These are phyloP conservation scores for Saccharomycopsis crataegensis DNA, from an alignment of 1,139 yeast genomes.

Conservation along the genomic window DNA sequence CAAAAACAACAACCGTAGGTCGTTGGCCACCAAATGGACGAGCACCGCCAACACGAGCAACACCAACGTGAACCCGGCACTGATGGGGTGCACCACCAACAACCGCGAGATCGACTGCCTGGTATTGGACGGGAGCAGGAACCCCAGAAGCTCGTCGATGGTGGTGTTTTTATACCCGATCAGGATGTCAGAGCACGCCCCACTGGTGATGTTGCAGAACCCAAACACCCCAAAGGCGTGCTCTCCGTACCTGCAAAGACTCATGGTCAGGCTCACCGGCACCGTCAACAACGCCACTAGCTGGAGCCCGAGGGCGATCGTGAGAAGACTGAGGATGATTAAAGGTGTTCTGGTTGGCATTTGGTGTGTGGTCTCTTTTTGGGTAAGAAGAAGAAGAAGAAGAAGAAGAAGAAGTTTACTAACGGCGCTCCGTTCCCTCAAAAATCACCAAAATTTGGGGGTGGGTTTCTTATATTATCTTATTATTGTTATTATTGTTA, in stretches of 20 bases:
- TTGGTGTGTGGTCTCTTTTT: too few relatives aligned
- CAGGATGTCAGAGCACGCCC: constrained; percentile 42
- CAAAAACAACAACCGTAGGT: constrained; percentile 26
- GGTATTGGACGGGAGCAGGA: constrained; percentile 47
- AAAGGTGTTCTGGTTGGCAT: constrained; percentile 27
- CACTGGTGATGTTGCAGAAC: constrained; percentile 40
- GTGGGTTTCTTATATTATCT: too few relatives aligned
- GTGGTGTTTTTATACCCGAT: constrained; percentile 40
- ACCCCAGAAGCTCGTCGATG: constrained; percentile 31
- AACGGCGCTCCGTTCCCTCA: background rate
- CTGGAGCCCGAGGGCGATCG: constrained; percentile 46
- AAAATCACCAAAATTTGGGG: too few relatives aligned
- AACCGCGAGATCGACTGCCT: constrained; percentile 63
- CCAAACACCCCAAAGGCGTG: constrained; percentile 84
- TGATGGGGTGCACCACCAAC: constrained; percentile 73
- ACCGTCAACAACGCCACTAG: constrained; percentile 51
- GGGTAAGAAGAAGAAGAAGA: constrained; percentile 1
- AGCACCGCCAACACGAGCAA: constrained; percentile 33
- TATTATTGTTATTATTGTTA: too few relatives aligned
- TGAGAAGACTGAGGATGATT: constrained; percentile 33
- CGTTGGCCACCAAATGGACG: constrained; percentile 21
- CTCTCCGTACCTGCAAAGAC: constrained; percentile 43
- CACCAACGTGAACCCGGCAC: constrained; percentile 67
- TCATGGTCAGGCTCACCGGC: constrained; percentile 47
- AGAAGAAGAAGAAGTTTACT: constrained; percentile 11